Conservation (phyloP, 495 filamentous ascomycete species). For the Hyaloscypha finlandica region DNA sequence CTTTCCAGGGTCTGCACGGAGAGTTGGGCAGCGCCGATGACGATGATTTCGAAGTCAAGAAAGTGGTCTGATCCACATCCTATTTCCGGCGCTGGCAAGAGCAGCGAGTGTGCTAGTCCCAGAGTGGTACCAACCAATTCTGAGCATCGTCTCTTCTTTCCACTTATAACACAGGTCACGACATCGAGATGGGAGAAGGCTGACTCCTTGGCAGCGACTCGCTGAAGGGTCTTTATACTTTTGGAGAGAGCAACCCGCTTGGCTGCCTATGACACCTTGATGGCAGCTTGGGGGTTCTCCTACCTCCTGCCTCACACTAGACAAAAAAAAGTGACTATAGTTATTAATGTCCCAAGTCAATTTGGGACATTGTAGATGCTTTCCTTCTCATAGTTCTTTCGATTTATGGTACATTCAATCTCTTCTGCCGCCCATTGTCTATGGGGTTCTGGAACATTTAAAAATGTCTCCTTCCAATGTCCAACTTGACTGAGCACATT, state of each 20-base stretch:
- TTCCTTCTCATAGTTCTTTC: no score
- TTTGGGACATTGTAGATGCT: no score
- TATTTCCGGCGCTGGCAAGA: neutral
- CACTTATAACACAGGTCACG: constrained; percentile 1
- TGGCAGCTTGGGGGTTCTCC: neutral
- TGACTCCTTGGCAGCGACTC: neutral
- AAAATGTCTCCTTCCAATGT: no score
- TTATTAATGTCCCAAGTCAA: no score
- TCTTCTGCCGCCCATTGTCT: no score
- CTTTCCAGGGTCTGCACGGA: neutral
- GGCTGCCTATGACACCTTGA: constrained; percentile 10
- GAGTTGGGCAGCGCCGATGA: neutral
- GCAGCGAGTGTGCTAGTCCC: constrained; percentile 3
- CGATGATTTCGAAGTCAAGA: neutral
- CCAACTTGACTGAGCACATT: no score
- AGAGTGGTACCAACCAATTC: neutral
- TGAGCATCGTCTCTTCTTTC: constrained; percentile 1
- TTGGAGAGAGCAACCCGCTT: neutral
- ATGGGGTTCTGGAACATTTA: no score
- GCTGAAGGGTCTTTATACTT: neutral
- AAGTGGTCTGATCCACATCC: constrained; percentile 7
- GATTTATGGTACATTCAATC: no score
- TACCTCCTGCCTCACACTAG: no score
- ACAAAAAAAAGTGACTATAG: no score
- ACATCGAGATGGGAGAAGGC: neutral